phyloP scores from a whole-genome alignment of 2,329 filamentous ascomycete genomes.

The Didymella sp. region DNA sequence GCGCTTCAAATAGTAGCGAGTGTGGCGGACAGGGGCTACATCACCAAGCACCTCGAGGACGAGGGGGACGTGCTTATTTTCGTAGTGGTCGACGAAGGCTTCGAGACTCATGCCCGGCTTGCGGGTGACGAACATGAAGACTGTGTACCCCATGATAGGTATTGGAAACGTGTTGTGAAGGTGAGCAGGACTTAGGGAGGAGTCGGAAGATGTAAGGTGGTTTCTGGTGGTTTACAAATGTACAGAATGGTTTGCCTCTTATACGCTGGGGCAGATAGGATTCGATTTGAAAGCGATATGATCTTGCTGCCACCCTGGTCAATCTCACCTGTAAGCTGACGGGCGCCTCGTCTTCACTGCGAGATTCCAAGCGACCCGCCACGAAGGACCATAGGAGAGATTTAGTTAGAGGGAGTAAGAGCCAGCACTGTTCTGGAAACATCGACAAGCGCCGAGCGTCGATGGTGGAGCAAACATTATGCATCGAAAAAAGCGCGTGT shows the following conservation, averaged over 20 bases:
- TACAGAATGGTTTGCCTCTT: not conserved
- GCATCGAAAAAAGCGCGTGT: not conserved
- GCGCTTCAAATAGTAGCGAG: conserved; percentile 33
- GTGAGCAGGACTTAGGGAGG: not conserved
- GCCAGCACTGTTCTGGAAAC: not conserved
- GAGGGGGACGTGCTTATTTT: conserved; percentile 32
- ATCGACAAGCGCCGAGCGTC: not conserved
- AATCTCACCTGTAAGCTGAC: conserved; percentile 14
- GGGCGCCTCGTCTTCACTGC: not conserved
- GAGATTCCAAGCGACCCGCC: not conserved
- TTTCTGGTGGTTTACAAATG: not conserved
- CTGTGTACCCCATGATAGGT: conserved; percentile 27
- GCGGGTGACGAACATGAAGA: conserved; percentile 29
- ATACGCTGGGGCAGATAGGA: not conserved
- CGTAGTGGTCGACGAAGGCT: conserved; percentile 35
- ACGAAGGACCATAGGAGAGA: not conserved
- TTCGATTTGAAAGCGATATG: not conserved
- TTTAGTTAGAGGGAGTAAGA: not conserved
- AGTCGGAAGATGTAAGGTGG: too few relatives aligned
- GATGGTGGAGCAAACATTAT: not conserved
- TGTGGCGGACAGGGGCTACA: conserved; percentile 31
- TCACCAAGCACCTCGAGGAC: conserved; percentile 29
- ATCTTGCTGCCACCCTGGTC: not conserved
- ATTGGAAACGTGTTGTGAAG: not conserved
- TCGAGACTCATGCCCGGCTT: conserved; percentile 25